Base-by-base conservation (phyloP, 1,139 yeast genomes). In the Saccharomyces hybrid region DNA sequence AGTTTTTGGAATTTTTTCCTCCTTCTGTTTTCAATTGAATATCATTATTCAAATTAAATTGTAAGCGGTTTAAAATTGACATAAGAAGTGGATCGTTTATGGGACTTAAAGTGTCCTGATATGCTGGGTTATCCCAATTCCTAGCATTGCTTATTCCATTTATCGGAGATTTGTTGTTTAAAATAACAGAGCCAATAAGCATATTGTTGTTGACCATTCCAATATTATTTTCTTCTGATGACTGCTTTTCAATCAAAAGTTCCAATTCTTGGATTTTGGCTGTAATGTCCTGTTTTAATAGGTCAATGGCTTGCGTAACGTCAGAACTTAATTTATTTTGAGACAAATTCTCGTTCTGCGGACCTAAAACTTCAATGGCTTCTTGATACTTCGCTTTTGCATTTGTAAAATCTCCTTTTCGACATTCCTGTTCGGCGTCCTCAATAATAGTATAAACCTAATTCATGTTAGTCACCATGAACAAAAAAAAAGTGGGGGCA, bases 391-490 rank as follows among this genome's bases (percentile, higher is more conserved):
- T 50, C 9, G 51, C 28, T 23, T 63, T 51, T 7, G 66, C 60
- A 5, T 55, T 57, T 7, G 42, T 47, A 11, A 65, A 50, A 16
- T 62, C 54, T 5, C 63, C 63, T 11, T 56, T 59, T 34, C 59
- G 52, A 5, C 61, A 53, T 42, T 56, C 52, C 46, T 60, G 60
- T 47, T 67, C 71, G 16, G 67, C 71, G 31, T 54, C 58, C 48
- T 60, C 61, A 5, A 67, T 63, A 30, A 56, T 47, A 26, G 56
- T 57, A 51, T 66, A 66, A 3, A 63, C 60, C 67, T 63, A 13
- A 32, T 9, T 14, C 46, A 20, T 20, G 47, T 27, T 31, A 48
- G 53, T 49, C 27, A 5, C 16, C 46, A 42, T 38, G 25, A 9
- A 38, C n/a, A 4, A 20, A 38, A 38, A 11, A 20, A 14, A 20